phyloP scores from a whole-genome alignment of 306 rosid species.

The Quercus parvula region DNA sequence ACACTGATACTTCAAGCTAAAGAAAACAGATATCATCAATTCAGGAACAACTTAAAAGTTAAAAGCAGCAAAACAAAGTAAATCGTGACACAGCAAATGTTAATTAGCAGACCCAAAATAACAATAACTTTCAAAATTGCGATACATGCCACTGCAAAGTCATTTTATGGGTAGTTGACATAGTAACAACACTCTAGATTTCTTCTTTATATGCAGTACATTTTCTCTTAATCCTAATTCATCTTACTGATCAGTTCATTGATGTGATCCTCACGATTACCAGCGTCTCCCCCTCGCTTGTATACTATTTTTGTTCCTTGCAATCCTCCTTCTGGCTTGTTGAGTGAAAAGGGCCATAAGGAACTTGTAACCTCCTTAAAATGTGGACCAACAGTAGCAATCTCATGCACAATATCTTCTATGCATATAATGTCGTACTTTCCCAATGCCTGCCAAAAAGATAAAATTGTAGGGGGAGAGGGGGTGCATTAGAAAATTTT shows the following conservation, averaged over 20 bases:
- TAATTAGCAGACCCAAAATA: neutral
- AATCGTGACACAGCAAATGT: neutral
- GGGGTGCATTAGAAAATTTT: neutral
- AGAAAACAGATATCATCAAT: neutral
- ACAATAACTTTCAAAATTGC: conserved; percentile 1
- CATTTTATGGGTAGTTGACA: neutral
- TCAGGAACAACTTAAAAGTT: neutral
- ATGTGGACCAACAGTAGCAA: conserved; percentile 68
- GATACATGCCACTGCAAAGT: conserved; percentile 4
- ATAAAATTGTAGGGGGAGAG: neutral
- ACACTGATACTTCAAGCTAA: no score
- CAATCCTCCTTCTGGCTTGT: conserved; percentile 62
- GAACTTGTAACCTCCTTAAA: conserved; percentile 66
- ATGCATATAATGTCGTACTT: conserved; percentile 64
- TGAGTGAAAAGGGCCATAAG: conserved; percentile 75
- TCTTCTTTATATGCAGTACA: neutral
- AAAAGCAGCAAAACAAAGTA: neutral
- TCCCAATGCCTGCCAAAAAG: conserved; percentile 57
- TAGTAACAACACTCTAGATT: conserved; percentile 7
- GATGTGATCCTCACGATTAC: conserved; percentile 73
- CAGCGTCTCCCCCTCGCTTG: conserved; percentile 82
- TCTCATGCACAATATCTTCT: conserved; percentile 85
- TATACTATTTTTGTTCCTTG: conserved; percentile 50
- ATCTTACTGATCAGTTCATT: conserved; percentile 68
- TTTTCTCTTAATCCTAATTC: conserved; percentile 42